A percentile compares a stretch with the other conserved stretches of the same genome.
phyloP scores from a whole-genome alignment of 495 filamentous ascomycete genomes.

The Acidomyces sp. region DNA sequence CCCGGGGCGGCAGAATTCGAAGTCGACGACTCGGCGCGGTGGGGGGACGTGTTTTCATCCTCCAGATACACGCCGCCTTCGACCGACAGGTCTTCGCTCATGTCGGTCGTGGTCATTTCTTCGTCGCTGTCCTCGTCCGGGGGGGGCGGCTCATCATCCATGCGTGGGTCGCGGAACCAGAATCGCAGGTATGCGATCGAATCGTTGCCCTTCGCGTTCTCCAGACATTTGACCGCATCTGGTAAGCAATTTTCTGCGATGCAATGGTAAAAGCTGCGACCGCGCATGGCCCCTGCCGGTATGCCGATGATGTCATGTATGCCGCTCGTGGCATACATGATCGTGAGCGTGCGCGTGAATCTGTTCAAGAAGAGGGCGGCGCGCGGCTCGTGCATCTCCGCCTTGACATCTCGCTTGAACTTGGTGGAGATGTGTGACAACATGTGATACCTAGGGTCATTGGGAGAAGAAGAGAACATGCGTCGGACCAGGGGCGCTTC shows the following conservation, averaged over 20 bases:
- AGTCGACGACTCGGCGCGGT: not conserved
- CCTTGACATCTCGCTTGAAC: conserved; percentile 53
- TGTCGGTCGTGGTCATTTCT: conserved; percentile 27
- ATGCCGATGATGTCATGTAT: conserved; percentile 61
- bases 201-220: conserved; percentile 82
- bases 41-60: not conserved
- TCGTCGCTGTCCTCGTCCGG: conserved; percentile 29
- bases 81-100: conserved; percentile 14
- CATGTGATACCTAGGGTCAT: conserved; percentile 86
- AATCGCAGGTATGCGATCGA: conserved; percentile 92
- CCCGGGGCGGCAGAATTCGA: conserved; percentile 3
- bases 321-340: conserved; percentile 77
- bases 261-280: conserved; percentile 68
- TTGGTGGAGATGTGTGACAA: conserved; percentile 71
- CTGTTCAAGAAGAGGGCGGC: conserved; percentile 79
- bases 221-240: conserved; percentile 63
- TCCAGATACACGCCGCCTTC: conserved; percentile 30
- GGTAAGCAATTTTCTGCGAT: conserved; percentile 63
- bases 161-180: conserved; percentile 63
- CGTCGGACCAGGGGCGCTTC: conserved; percentile 67
- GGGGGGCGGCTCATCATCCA: conserved; percentile 30
- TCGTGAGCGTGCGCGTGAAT: conserved; percentile 67
- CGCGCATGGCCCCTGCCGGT: conserved; percentile 47
- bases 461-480: conserved; percentile 67
- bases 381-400: conserved; percentile 57